Evolutionary conservation across 2,329 filamentous ascomycete genomes (phyloP).

Genomic region (Paecilomyces niveus): DNA sequence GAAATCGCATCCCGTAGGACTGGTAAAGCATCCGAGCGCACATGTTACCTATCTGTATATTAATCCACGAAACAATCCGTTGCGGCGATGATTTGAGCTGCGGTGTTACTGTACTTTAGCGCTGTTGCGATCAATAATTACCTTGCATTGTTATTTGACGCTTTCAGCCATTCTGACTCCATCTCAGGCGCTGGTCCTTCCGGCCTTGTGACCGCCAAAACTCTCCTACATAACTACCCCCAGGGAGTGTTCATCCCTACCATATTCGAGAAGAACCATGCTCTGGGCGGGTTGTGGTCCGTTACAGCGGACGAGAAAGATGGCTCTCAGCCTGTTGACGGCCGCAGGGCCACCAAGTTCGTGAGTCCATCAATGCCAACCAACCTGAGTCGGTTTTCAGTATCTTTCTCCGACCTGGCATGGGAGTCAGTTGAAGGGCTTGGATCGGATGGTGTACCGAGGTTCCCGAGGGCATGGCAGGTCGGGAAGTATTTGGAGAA

Average conservation of each 20-base stretch:
- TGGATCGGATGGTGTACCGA: slow-evolving; percentile 40
- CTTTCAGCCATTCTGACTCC: not conserved
- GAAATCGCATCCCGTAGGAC: not conserved
- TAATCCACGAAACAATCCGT: not conserved
- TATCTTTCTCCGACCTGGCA: slow-evolving; percentile 55
- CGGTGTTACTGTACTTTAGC: not conserved
- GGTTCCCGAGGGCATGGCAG: slow-evolving; percentile 71
- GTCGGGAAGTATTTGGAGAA: slow-evolving; percentile 64
- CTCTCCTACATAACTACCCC: slow-evolving; percentile 55
- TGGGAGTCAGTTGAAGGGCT: slow-evolving; percentile 49
- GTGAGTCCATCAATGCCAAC: slow-evolving; percentile 52
- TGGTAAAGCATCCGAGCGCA: too few species aligned
- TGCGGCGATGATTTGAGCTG: not conserved
- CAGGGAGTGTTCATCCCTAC: slow-evolving; percentile 56
- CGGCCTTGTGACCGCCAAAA: slow-evolving; percentile 65
- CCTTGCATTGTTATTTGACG: not conserved
- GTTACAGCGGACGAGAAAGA: slow-evolving; percentile 43
- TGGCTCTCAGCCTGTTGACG: not conserved
- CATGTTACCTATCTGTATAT: too few species aligned
- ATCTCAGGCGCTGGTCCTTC: slow-evolving; percentile 59
- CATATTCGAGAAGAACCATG: slow-evolving; percentile 59
- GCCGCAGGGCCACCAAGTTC: slow-evolving; percentile 2
- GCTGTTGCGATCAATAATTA: not conserved
- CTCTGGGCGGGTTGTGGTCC: slow-evolving; percentile 75
- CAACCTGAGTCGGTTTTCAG: slow-evolving; percentile 72